phyloP scores from a whole-genome alignment of 805 yeast species.

The Kuraishia piskuri region DNA sequence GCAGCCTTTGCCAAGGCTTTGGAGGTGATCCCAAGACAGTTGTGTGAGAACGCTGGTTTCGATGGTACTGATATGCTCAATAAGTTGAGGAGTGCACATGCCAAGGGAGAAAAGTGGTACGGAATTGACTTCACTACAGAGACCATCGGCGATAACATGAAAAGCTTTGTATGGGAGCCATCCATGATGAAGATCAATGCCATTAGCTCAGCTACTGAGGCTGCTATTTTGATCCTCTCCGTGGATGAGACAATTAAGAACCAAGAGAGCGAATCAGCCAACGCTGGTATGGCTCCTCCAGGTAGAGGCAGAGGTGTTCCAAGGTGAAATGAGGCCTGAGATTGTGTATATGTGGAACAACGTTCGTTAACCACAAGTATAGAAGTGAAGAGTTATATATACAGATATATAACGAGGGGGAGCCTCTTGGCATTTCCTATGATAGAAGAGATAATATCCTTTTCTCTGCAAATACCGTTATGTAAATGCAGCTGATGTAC shows the following conservation, averaged over 20 bases:
- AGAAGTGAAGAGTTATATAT: neutral
- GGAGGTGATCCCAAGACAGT: conserved; percentile 93
- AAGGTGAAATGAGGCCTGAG: neutral
- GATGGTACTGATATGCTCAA: conserved; percentile 95
- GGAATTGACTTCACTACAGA: conserved; percentile 91
- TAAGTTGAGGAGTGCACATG: conserved; percentile 86
- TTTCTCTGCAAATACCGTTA: too few species aligned
- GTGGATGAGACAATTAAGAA: conserved; percentile 91
- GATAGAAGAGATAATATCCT: too few species aligned
- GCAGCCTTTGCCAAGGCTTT: conserved; percentile 91
- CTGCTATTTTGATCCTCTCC: conserved; percentile 85
- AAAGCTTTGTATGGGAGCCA: conserved; percentile 95
- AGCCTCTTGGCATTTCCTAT: too few species aligned
- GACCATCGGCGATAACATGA: conserved; percentile 74
- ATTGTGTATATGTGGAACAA: neutral
- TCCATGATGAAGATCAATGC: conserved; percentile 90
- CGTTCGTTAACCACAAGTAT: neutral
- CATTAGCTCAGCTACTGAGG: conserved; percentile 93
- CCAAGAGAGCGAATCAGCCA: conserved; percentile 50
- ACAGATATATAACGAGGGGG: neutral
- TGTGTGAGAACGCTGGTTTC: conserved; percentile 98
- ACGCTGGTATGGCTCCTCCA: conserved; percentile 37
- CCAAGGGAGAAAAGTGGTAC: conserved; percentile 84
- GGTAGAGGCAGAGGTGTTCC: conserved; percentile 74
- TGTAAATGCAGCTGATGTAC: too few species aligned